phyloP scores from a whole-genome alignment of 2,329 filamentous ascomycete species.

The Ramularia collo-cygni region DNA sequence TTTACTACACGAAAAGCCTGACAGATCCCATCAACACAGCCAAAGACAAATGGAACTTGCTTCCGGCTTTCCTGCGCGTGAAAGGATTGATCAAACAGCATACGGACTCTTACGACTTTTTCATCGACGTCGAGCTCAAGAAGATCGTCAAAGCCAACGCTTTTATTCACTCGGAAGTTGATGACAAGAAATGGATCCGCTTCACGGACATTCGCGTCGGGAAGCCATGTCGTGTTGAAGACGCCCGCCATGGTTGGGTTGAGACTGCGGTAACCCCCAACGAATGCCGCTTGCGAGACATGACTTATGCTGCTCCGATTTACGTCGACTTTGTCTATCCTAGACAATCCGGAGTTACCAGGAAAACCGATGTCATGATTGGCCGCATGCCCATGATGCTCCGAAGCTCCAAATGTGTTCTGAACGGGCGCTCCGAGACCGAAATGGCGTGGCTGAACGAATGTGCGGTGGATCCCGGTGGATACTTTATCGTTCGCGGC shows the following conservation, averaged over 20 bases:
- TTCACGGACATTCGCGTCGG: constrained; percentile 73
- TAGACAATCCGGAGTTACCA: constrained; percentile 68
- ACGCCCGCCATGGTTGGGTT: constrained; percentile 61
- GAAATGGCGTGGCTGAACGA: constrained; percentile 92
- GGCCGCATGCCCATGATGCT: constrained; percentile 96
- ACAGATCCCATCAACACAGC: constrained; percentile 65
- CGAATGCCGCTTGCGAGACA: constrained; percentile 91
- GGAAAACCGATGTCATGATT: constrained; percentile 67
- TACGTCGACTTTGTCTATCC: constrained; percentile 88
- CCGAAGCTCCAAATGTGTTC: constrained; percentile 85
- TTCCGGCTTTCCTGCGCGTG: constrained; percentile 96
- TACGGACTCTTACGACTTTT: constrained; percentile 98
- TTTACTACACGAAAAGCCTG: constrained; percentile 61
- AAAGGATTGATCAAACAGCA: constrained; percentile 97
- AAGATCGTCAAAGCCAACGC: constrained; percentile 92
- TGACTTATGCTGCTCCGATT: constrained; percentile 96
- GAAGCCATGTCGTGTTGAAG: constrained; percentile 70
- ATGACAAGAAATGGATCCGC: constrained; percentile 77
- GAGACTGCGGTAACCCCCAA: constrained; percentile 73
- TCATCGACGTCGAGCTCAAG: constrained; percentile 92
- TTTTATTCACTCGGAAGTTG: constrained; percentile 82
- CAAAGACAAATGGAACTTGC: constrained; percentile 89
- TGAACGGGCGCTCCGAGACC: constrained; percentile 73
- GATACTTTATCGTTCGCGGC: constrained; percentile 95
- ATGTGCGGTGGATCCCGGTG: constrained; percentile 90